These are phyloP conservation scores for Zarea fungicola DNA, from an alignment of 2,329 filamentous ascomycete genomes.

Conservation along the genomic window DNA sequence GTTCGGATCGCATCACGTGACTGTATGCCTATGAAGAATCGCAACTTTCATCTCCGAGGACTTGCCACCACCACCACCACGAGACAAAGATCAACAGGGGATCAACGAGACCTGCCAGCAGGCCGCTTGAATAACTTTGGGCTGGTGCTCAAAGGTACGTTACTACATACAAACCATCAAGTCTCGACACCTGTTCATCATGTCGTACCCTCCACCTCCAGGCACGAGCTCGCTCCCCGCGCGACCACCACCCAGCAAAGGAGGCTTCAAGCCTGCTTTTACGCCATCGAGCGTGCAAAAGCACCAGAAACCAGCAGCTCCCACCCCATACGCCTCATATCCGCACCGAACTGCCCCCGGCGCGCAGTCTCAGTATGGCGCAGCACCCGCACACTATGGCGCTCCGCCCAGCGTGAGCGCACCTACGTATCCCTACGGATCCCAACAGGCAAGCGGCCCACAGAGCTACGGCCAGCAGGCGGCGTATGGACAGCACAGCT, in stretches of 20 bases:
- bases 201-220: conserved; percentile 86
- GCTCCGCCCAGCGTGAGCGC: conserved; percentile 18
- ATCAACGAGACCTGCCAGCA: not conserved
- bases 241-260: conserved; percentile 57
- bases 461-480: conserved; percentile 35
- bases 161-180: conserved; percentile 12
- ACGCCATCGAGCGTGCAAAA: conserved; percentile 30
- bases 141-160: conserved; percentile 13
- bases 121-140: conserved; percentile 7
- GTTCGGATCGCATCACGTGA: no score
- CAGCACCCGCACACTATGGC: not conserved
- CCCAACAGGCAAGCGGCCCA: conserved; percentile 22
- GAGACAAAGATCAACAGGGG: not conserved
- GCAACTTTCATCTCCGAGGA: no score
- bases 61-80: no score
- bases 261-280: conserved; percentile 47
- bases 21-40: no score
- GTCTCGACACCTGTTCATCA: conserved; percentile 53
- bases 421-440: conserved; percentile 31
- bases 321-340: conserved; percentile 9
- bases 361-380: conserved; percentile 9
- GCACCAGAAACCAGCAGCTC: conserved; percentile 4
- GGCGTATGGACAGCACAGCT: conserved; percentile 27
- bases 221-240: conserved; percentile 63
- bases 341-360: conserved; percentile 8